Base-by-base conservation (phyloP, 148 eudicot genomes). In the Silene uniflora region DNA sequence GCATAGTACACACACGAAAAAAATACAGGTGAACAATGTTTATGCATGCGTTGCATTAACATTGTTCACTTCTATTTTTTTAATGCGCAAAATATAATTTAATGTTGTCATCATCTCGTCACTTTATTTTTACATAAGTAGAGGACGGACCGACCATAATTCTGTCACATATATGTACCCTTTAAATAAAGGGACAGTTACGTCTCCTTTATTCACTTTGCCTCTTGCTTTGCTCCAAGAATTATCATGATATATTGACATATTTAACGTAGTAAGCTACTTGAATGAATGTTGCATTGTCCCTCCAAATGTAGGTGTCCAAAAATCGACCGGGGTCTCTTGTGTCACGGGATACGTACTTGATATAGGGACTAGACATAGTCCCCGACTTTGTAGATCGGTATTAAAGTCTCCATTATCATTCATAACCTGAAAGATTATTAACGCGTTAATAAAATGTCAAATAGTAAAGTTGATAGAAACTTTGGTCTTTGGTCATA, bases 231-330 rank as follows among this genome's bases (percentile, higher is more conserved):
- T 73, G 62, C 70, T 32, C 56, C 65, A 74, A 68, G 75, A 64
- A 60, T 60, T 77, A 56, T 66, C 65, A 32, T 32, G 35, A 32
- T 32, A 32, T n/a, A n/a, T n/a, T n/a, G n/a, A n/a, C n/a, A n/a
- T 61, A 67, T 6, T 7, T 10, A 19, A 67, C 54, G 21, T 66
- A 66, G 21, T 14, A 29, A 29, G 32, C 88, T 88, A 91, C 74
- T 87, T 84, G 84, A 86, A 92, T 14, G 83, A n/a, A n/a, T n/a
- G n/a, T 76, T 47, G 12, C 52, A 47, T 52, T 76, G 85, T 74
- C 67, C 77, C 89, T 76, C 96, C 96, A 77, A 91, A 88, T 58
- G 89, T 88, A 62, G 99, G 92, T 55, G 99, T 87, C 99, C 97
- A 95, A 74, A 92, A 89, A 85, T 95, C 97, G 52, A 85, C 81